phyloP scores from a whole-genome alignment of 768 basidiomycete genomes.

The Megacollybia marginata region DNA sequence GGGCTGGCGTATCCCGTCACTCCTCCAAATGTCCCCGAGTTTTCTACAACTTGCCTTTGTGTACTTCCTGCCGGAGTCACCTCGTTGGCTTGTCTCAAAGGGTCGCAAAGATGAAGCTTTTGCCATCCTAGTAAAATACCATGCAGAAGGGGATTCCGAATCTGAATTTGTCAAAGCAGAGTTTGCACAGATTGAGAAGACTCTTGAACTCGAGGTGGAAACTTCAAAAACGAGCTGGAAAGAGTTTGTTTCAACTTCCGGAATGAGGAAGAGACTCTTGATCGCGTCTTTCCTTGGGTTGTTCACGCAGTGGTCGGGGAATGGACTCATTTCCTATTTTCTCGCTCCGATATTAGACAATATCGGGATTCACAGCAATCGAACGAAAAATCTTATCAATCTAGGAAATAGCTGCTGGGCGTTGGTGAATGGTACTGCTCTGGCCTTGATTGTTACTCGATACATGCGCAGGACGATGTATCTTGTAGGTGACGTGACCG shows the following conservation, averaged over 20 bases:
- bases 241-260: conserved; percentile 35
- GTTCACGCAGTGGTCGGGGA: conserved; percentile 59
- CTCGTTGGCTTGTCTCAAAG: conserved; percentile 55
- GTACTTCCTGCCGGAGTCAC: conserved; percentile 55
- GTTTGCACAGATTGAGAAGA: conserved; percentile 47
- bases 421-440: conserved; percentile 42
- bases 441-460: conserved; percentile 41
- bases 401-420: conserved; percentile 47
- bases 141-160: conserved; percentile 48
- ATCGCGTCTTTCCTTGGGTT: conserved; percentile 44
- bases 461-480: conserved; percentile 43
- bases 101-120: conserved; percentile 44
- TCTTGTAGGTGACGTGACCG: conserved; percentile 25
- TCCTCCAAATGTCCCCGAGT: conserved; percentile 49
- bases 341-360: conserved; percentile 47
- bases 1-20: conserved; percentile 68
- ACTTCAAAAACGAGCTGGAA: conserved; percentile 38
- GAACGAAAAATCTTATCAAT: conserved; percentile 50
- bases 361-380: conserved; percentile 42
- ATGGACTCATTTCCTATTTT: conserved; percentile 50
- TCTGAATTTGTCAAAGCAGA: conserved; percentile 54
- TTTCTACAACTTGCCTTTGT: conserved; percentile 48
- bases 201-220: conserved; percentile 45
- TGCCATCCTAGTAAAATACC: conserved; percentile 45
- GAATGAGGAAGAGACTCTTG: conserved; percentile 45